phyloP scores from a whole-genome alignment of 2,329 filamentous ascomycete species.

The Nemania sp. region DNA sequence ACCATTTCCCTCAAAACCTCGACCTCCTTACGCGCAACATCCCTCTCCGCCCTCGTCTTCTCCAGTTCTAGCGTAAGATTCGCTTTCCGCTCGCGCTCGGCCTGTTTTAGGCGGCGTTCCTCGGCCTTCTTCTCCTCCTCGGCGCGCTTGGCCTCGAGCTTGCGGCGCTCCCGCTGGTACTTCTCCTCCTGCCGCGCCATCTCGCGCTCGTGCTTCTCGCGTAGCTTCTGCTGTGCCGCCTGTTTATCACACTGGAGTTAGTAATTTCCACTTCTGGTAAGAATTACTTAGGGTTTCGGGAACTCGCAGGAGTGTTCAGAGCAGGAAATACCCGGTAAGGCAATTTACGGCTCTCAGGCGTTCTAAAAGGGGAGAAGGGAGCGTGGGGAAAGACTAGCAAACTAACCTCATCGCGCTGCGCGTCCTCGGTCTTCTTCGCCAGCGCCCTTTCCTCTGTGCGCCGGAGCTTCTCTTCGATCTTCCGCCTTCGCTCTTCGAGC shows the following conservation, averaged over 20 bases:
- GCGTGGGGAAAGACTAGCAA: too few species aligned
- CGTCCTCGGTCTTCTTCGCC: constrained; percentile 60
- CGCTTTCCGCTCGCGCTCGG: constrained; percentile 65
- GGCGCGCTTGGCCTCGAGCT: constrained; percentile 72
- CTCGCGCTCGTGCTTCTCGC: constrained; percentile 73
- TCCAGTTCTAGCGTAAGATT: constrained; percentile 66
- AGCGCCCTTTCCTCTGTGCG: constrained; percentile 46
- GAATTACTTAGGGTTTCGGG: too few species aligned
- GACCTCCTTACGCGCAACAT: constrained; percentile 64
- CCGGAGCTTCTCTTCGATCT: constrained; percentile 56
- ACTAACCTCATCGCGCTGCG: constrained; percentile 52
- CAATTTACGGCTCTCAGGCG: too few species aligned
- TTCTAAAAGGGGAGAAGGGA: too few species aligned
- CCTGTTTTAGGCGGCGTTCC: constrained; percentile 62
- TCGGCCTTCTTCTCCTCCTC: constrained; percentile 72
- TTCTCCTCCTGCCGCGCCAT: constrained; percentile 75
- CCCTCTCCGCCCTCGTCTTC: constrained; percentile 61
- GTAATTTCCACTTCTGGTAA: too few species aligned
- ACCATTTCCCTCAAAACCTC: constrained; percentile 67
- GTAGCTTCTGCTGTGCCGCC: constrained; percentile 66
- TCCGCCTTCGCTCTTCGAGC: constrained; percentile 66
- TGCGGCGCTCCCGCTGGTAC: constrained; percentile 72
- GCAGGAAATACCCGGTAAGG: too few species aligned
- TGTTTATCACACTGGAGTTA: too few species aligned
- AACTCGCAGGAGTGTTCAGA: too few species aligned